Percentiles rank a stretch among this genome's conserved stretches.
These are phyloP conservation scores for Epichloe sylvatica DNA, from an alignment of 2,329 filamentous ascomycete genomes.

Conservation along the genomic window DNA sequence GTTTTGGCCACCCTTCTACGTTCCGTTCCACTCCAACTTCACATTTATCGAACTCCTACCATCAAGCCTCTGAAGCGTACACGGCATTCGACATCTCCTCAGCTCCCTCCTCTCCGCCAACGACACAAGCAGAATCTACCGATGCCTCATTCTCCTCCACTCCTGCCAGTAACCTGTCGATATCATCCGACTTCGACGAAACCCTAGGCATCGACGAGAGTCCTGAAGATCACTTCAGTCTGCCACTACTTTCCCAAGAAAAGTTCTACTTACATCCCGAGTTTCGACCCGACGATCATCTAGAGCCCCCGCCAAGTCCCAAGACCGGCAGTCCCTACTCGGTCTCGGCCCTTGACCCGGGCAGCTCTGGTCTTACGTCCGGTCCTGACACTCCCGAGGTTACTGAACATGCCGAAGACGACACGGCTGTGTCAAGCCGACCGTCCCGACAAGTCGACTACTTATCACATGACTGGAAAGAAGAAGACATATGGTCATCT, in stretches of 20 bases:
- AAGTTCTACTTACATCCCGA: conserved; percentile 27
- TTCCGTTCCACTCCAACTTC: conserved; percentile 33
- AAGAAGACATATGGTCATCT: conserved; percentile 95
- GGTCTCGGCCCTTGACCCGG: conserved; percentile 40
- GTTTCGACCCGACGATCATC: conserved; percentile 22
- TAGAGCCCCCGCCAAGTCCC: conserved; percentile 38
- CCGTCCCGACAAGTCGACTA: conserved; percentile 91
- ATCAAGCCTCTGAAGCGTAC: conserved; percentile 27
- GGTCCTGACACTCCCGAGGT: conserved; percentile 44
- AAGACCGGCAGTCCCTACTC: conserved; percentile 35
- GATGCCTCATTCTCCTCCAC: conserved; percentile 48
- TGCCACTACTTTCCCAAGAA: conserved; percentile 32
- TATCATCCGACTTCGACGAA: conserved; percentile 43
- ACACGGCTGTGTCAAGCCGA: conserved; percentile 58
- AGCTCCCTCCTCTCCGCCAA: conserved; percentile 41
- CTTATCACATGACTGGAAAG: conserved; percentile 80
- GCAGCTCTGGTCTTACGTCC: conserved; percentile 35
- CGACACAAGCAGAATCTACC: conserved; percentile 37
- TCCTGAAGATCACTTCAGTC: conserved; percentile 32
- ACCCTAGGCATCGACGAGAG: conserved; percentile 28
- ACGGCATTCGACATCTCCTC: conserved; percentile 38
- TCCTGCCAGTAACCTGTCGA: conserved; percentile 47
- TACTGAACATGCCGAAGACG: conserved; percentile 57
- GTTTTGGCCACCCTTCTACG: conserved; percentile 31
- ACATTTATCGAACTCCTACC: conserved; percentile 27